Conservation (phyloP, 2,329 filamentous ascomycete species). For the Pestalotiopsis sp. region DNA sequence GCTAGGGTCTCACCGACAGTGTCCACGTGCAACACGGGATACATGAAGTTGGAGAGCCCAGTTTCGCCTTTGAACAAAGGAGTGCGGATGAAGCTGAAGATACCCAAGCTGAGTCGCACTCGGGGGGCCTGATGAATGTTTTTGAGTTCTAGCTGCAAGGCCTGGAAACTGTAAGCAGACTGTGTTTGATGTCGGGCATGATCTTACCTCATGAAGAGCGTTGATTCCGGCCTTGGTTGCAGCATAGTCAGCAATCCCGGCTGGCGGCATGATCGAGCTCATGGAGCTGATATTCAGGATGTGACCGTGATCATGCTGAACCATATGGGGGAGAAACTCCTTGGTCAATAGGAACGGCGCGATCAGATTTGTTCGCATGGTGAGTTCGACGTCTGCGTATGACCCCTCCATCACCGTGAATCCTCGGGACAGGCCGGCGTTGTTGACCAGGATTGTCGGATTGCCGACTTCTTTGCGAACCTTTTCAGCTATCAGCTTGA, state of each 20-base stretch:
- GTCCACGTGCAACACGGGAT: not conserved
- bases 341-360: not conserved
- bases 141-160: not conserved
- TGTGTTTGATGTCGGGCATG: not conserved
- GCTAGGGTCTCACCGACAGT: not conserved
- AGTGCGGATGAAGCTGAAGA: constrained; percentile 2
- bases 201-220: not conserved
- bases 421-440: not conserved
- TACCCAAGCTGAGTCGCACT: not conserved
- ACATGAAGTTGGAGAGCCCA: not conserved
- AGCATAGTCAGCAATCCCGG: not conserved
- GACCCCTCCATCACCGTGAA: not conserved
- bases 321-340: not conserved
- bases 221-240: not conserved
- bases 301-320: not conserved
- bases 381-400: not conserved
- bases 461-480: not conserved
- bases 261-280: not conserved
- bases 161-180: not conserved
- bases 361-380: not conserved
- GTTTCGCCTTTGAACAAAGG: not conserved
- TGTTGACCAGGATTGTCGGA: not conserved
- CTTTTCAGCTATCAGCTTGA: not conserved
- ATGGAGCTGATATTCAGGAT: not conserved
- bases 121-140: not conserved